phyloP scores from a whole-genome alignment of 2,329 filamentous ascomycete genomes.

The Verticillium albo-atrum region DNA sequence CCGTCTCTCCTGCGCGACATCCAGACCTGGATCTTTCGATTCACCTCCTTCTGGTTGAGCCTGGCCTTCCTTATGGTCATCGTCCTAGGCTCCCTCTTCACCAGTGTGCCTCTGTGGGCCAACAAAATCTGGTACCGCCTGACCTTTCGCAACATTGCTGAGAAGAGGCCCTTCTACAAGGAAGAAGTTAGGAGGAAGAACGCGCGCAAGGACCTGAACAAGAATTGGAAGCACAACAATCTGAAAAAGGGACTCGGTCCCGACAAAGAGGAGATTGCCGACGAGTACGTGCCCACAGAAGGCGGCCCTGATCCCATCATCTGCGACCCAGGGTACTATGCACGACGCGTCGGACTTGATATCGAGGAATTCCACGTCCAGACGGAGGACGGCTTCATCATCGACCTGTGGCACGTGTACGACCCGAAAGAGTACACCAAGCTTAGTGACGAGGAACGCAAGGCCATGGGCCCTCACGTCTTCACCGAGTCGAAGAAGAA shows the following conservation, averaged over 20 bases:
- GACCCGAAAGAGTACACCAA: constrained; percentile 57
- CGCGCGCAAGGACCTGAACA: constrained; percentile 52
- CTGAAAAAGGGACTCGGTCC: constrained; percentile 29
- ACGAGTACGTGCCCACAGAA: constrained; percentile 69
- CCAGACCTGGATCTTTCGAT: constrained; percentile 61
- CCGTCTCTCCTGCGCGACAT: constrained; percentile 61
- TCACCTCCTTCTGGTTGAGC: constrained; percentile 71
- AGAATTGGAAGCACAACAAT: constrained; percentile 54
- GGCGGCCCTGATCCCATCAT: constrained; percentile 75
- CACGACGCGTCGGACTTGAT: constrained; percentile 80
- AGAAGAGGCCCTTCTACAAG: constrained; percentile 61
- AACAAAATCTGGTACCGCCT: constrained; percentile 46
- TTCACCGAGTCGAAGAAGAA: constrained; percentile 45
- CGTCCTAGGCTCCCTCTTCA: constrained; percentile 68
- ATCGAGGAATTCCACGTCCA: constrained; percentile 79
- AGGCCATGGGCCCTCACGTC: constrained; percentile 54
- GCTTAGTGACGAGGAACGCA: constrained; percentile 41
- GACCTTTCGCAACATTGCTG: constrained; percentile 56
- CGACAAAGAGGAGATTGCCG: constrained; percentile 37
- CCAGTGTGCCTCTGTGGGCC: constrained; percentile 52
- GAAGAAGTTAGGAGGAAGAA: constrained; percentile 63
- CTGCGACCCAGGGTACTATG: constrained; percentile 82
- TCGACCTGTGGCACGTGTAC: constrained; percentile 85
- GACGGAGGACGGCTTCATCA: constrained; percentile 90
- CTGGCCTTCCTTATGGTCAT: constrained; percentile 73